These are phyloP conservation scores for Hagleromyces aurorensis DNA, from an alignment of 805 yeast species.

Conservation along the genomic window DNA sequence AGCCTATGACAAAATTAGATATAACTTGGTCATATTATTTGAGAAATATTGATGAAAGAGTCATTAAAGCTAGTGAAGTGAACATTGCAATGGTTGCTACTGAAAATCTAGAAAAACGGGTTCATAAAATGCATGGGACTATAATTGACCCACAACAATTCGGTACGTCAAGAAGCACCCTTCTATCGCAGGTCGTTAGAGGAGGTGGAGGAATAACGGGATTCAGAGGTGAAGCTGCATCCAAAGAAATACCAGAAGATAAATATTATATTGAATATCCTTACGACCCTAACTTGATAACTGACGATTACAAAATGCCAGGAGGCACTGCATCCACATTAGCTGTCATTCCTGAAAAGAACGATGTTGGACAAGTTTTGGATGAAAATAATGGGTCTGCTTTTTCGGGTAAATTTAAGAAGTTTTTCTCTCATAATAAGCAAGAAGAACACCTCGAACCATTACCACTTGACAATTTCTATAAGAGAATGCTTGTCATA, in stretches of 20 bases:
- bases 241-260: conserved; percentile 21
- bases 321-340: conserved; percentile 7
- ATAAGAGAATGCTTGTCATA: conserved; percentile 45
- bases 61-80: conserved; percentile 49
- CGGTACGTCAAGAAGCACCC: conserved; percentile 29
- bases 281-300: conserved; percentile 15
- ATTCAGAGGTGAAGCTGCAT: conserved; percentile 30
- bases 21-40: conserved; percentile 51
- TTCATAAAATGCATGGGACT: conserved; percentile 42
- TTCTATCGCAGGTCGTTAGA: conserved; percentile 39
- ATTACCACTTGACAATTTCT: conserved; percentile 30
- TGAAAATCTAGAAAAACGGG: conserved; percentile 42
- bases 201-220: conserved; percentile 38
- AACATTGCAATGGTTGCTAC: conserved; percentile 38
- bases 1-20: conserved; percentile 47
- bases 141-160: conserved; percentile 39
- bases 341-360: not conserved
- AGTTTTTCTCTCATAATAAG: conserved; percentile 21
- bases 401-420: conserved; percentile 23
- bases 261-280: conserved; percentile 23
- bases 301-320: conserved; percentile 15
- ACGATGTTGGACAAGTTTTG: conserved; percentile 2
- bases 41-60: conserved; percentile 50
- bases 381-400: conserved; percentile 10
- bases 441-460: conserved; percentile 12